phyloP scores from a whole-genome alignment of 2,329 filamentous ascomycete genomes.

The Scedosporium apiospermum region DNA sequence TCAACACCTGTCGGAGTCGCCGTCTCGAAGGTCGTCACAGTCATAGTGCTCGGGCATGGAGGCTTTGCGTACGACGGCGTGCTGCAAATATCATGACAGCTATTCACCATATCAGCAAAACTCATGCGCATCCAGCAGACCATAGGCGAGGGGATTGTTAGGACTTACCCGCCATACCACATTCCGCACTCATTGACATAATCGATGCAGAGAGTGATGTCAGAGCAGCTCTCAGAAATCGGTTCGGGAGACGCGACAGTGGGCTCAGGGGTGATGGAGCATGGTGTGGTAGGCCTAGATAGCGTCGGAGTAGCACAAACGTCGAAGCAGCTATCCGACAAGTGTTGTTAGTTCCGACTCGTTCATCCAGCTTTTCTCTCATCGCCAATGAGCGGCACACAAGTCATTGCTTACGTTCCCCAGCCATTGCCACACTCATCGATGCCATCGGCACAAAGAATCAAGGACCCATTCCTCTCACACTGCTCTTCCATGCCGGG shows the following conservation, averaged over 20 bases:
- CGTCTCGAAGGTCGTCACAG: background rate
- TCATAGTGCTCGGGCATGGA: background rate
- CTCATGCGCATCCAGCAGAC: background rate
- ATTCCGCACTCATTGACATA: slow-evolving; percentile 7
- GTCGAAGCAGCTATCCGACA: background rate
- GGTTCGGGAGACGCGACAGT: background rate
- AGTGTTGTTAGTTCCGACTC: background rate
- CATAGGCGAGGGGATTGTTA: background rate
- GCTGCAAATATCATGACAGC: background rate
- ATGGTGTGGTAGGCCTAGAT: background rate
- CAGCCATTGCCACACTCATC: slow-evolving; percentile 4
- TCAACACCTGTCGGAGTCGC: background rate
- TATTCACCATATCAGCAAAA: background rate
- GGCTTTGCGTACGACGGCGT: background rate
- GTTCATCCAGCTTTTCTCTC: background rate
- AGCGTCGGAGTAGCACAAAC: background rate
- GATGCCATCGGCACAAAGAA: slow-evolving; percentile 4
- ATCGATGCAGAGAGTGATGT: slow-evolving; percentile 7
- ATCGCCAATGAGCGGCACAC: too few species aligned
- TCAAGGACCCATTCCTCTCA: background rate
- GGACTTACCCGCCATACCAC: slow-evolving; percentile 5
- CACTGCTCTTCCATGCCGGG: background rate
- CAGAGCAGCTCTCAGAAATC: background rate
- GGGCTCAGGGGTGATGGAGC: background rate
- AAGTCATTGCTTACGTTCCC: slow-evolving; percentile 1